phyloP scores from a whole-genome alignment of 2,329 filamentous ascomycete species.

The Fusarium miscanthi region DNA sequence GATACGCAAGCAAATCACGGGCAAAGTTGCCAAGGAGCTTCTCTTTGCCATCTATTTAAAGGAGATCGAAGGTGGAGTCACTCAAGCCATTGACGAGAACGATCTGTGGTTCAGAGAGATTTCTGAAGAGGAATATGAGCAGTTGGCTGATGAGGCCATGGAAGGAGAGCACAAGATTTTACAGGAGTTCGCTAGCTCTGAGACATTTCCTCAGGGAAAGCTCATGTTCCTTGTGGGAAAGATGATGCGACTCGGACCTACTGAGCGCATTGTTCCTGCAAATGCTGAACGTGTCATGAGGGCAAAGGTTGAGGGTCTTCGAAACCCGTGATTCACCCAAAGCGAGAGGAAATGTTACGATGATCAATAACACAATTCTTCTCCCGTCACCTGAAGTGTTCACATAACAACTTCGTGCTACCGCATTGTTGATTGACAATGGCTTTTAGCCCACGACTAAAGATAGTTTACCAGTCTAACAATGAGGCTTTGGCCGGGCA shows the following conservation, averaged over 20 bases:
- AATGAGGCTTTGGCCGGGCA: slow-evolving; percentile 31
- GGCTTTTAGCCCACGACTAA: slow-evolving; percentile 23
- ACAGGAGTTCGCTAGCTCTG: slow-evolving; percentile 56
- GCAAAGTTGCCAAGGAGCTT: slow-evolving; percentile 68
- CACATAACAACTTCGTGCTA: slow-evolving; percentile 34
- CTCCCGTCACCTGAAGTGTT: slow-evolving; percentile 19
- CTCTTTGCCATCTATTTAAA: slow-evolving; percentile 64
- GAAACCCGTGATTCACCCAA: slow-evolving; percentile 25
- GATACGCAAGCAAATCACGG: slow-evolving; percentile 61
- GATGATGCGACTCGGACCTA: slow-evolving; percentile 65
- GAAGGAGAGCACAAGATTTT: slow-evolving; percentile 60
- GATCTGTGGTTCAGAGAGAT: slow-evolving; percentile 68
- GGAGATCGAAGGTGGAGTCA: slow-evolving; percentile 57
- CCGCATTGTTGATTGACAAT: slow-evolving; percentile 12
- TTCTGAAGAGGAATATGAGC: slow-evolving; percentile 58
- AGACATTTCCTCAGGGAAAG: slow-evolving; percentile 65
- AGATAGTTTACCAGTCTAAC: slow-evolving; percentile 31
- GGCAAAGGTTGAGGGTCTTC: slow-evolving; percentile 43
- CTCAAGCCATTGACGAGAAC: slow-evolving; percentile 57
- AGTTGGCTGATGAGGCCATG: slow-evolving; percentile 58
- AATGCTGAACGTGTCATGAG: slow-evolving; percentile 62
- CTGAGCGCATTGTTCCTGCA: slow-evolving; percentile 65
- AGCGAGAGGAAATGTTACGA: slow-evolving; percentile 9
- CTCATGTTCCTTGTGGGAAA: slow-evolving; percentile 70
- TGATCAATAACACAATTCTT: slow-evolving; percentile 22